Base-by-base conservation (phyloP, 2,329 filamentous ascomycete genomes). In the Thielaviopsis ethacetica region DNA sequence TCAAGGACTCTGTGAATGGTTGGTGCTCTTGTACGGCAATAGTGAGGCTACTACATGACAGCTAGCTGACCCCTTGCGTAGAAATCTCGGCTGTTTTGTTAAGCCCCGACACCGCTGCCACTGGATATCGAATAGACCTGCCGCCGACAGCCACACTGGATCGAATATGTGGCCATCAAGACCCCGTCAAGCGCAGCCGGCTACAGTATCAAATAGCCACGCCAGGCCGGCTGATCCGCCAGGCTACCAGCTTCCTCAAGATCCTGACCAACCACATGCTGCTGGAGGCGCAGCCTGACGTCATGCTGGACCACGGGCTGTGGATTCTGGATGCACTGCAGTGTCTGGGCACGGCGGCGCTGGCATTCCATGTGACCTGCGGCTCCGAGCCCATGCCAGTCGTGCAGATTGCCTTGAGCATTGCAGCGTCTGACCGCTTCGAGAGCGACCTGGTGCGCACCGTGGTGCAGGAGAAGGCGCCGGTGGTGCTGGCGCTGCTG, bases 261-360 rank as follows among this genome's bases (percentile, higher is more conserved):
- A 70, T 78, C 9, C 64, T 80, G 12, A 69, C 71, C 10, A 70
- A 72, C 57, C 71, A 71, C 22, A 63, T 75, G 5, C 53, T 69
- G 7, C 70, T 68, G 10, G 65, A 67, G n/a, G 67, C 69, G 19
- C 57, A 67, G 4, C 66, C 65, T 1, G 71, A 69, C 50, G 66
- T 66, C 10, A 55, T 61, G 10, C 24, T 61, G 19, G 74, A 75
- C 62, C 70, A 70, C 60, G 66, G 71, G 0, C 70, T 73, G 13
- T 80, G 76, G 77, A 66, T 80, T 13, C 66, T 79, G 60, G 78
- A 81, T 64, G 71, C 71, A 6, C 67, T 75, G 62, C 68, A 75
- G 41, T 70, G 72, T 50, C 65, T 79, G 30, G 70, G 73, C 55
- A 65, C 69, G 21, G 65, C 70, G 12, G 72, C 74, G 60, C 70